Evolutionary conservation across 2,329 filamentous ascomycete genomes (phyloP).

Genomic region (Rutstroemia sp.): DNA sequence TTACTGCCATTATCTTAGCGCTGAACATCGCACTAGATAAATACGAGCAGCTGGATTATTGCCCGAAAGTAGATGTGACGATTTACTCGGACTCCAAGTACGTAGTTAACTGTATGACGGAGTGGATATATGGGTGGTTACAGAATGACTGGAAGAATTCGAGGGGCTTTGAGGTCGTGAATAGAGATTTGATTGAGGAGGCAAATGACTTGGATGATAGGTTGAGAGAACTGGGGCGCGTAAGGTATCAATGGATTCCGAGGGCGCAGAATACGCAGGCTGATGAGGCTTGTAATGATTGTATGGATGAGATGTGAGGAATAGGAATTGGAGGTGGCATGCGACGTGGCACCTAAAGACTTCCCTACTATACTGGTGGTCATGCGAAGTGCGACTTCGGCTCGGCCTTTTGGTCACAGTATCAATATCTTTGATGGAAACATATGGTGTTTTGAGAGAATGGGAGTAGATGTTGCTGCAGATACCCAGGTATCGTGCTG

Average conservation of each 20-base stretch:
- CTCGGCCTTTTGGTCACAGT: too few relatives aligned
- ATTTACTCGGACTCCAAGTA: constrained; percentile 33
- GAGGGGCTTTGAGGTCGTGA: constrained; percentile 27
- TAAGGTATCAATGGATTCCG: constrained; percentile 31
- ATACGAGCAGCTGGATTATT: constrained; percentile 13
- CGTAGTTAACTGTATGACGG: constrained; percentile 29
- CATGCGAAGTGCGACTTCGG: too few relatives aligned
- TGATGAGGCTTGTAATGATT: constrained; percentile 28
- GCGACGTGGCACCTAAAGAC: too few relatives aligned
- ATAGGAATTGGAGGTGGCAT: too few relatives aligned
- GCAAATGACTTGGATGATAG: constrained; percentile 24
- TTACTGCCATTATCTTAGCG: constrained; percentile 37
- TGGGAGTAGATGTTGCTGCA: too few relatives aligned
- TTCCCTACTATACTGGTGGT: too few relatives aligned
- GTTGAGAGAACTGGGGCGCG: constrained; percentile 23
- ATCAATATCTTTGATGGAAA: too few relatives aligned
- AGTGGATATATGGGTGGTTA: constrained; percentile 30
- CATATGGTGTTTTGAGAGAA: too few relatives aligned
- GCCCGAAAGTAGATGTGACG: constrained; percentile 22
- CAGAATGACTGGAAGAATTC: constrained; percentile 30
- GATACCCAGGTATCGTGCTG: too few relatives aligned
- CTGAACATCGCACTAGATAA: constrained; percentile 38
- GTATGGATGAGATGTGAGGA: constrained; percentile 19
- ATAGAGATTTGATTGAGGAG: constrained; percentile 30
- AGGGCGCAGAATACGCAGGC: constrained; percentile 29